Conservation (phyloP, 805 yeast species). For the Nakazawaea holstii region DNA sequence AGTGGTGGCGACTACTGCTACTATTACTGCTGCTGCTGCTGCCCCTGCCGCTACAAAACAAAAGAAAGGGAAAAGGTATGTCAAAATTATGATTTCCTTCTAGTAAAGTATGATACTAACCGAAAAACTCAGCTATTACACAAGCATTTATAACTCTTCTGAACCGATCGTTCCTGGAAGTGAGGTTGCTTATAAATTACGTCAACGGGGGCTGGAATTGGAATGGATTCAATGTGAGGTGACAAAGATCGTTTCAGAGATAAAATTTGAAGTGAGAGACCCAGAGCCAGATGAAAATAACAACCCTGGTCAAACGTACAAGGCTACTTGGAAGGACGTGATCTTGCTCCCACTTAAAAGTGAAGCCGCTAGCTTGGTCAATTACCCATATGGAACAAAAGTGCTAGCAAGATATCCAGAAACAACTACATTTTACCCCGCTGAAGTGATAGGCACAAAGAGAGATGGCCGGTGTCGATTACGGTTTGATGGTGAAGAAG, state of each 20-base stretch:
- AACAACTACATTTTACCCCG: slow-evolving; percentile 94
- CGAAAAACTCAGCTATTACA: slow-evolving; percentile 20
- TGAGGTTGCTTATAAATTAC: slow-evolving; percentile 83
- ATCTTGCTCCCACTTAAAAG: slow-evolving; percentile 59
- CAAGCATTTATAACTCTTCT: slow-evolving; percentile 54
- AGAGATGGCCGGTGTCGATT: slow-evolving; percentile 74
- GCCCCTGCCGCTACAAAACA: slow-evolving; percentile 13
- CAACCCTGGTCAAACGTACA: slow-evolving; percentile 81
- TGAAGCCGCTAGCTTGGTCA: slow-evolving; percentile 34
- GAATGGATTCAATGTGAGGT: slow-evolving; percentile 98
- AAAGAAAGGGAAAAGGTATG: slow-evolving; percentile 23
- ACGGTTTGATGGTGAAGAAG: slow-evolving; percentile 95
- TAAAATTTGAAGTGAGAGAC: slow-evolving; percentile 82
- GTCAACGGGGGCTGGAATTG: slow-evolving; percentile 61
- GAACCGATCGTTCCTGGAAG: slow-evolving; percentile 60
- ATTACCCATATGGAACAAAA: slow-evolving; percentile 69
- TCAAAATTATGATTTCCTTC: not conserved
- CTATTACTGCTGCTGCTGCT: not conserved
- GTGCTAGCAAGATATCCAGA: slow-evolving; percentile 96
- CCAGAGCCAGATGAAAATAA: slow-evolving; percentile 96
- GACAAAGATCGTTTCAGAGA: slow-evolving; percentile 63
- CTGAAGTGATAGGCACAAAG: slow-evolving; percentile 76
- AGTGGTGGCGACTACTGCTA: not conserved
- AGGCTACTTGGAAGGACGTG: slow-evolving; percentile 76
- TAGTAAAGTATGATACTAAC: slow-evolving; percentile 9